These are phyloP conservation scores for Discostella stelligeroides DNA, from an alignment of 108 stramenopile species.

Conservation along the genomic window DNA sequence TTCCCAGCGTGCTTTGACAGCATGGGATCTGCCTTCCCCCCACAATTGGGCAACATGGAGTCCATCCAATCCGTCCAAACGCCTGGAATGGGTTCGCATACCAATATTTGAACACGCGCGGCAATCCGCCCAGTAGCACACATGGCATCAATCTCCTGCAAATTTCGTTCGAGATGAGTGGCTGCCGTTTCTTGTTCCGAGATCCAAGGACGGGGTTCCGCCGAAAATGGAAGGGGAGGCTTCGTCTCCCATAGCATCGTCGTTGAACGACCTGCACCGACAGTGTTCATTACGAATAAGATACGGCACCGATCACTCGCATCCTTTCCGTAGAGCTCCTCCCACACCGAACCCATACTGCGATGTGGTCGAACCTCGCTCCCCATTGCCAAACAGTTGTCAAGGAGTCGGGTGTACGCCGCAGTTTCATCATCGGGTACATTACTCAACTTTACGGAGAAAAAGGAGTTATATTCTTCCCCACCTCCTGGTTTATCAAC, in stretches of 20 bases:
- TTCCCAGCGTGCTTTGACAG: slow-evolving; percentile 25
- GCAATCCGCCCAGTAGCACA: slow-evolving; percentile 84
- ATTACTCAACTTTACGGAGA: slow-evolving; percentile 13
- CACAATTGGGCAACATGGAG: slow-evolving; percentile 71
- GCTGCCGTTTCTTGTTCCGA: slow-evolving; percentile 88
- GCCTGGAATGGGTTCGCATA: slow-evolving; percentile 86
- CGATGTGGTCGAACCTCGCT: slow-evolving; percentile 63
- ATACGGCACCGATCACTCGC: slow-evolving; percentile 81
- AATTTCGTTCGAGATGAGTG: slow-evolving; percentile 77
- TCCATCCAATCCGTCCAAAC: slow-evolving; percentile 92
- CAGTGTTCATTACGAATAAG: slow-evolving; percentile 82
- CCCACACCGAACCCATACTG: slow-evolving; percentile 61
- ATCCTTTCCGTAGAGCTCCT: slow-evolving; percentile 67
- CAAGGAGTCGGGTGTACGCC: slow-evolving; percentile 59
- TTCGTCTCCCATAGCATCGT: slow-evolving; percentile 88
- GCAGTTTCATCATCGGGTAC: slow-evolving; percentile 49
- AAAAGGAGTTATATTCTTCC: slow-evolving; percentile 59
- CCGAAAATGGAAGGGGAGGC: slow-evolving; percentile 60
- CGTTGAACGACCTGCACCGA: slow-evolving; percentile 79
- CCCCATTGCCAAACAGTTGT: slow-evolving; percentile 86
- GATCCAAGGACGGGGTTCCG: slow-evolving; percentile 74
- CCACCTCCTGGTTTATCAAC: slow-evolving; percentile 58
- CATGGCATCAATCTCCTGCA: slow-evolving; percentile 87
- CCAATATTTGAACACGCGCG: slow-evolving; percentile 79
- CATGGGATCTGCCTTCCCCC: slow-evolving; percentile 69